Conservation (phyloP, 305 asterid species). For the Fraxinus velutina region DNA sequence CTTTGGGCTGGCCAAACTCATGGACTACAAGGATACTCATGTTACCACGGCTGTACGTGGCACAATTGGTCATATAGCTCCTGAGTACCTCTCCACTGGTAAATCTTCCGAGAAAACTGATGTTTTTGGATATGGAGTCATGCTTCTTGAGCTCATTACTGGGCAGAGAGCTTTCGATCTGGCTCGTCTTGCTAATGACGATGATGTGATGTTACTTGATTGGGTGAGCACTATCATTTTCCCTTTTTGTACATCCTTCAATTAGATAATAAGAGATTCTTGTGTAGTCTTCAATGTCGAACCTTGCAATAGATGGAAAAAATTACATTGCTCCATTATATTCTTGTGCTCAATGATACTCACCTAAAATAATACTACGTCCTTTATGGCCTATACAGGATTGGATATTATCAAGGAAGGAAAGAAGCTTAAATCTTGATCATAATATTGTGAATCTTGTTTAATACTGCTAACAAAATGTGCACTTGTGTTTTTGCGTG, state of each 20-base stretch:
- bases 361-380: neutral
- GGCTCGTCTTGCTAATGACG: constrained; percentile 72
- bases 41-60: constrained; percentile 68
- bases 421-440: neutral
- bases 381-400: neutral
- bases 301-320: neutral
- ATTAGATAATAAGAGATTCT: neutral
- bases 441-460: neutral
- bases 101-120: constrained; percentile 64
- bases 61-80: constrained; percentile 63
- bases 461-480: neutral
- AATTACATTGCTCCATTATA: neutral
- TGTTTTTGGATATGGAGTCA: constrained; percentile 65
- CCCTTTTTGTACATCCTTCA: neutral
- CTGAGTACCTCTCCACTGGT: constrained; percentile 61
- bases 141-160: constrained; percentile 76
- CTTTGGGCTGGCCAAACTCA: constrained; percentile 69
- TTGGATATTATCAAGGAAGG: neutral
- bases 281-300: neutral
- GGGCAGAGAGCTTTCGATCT: constrained; percentile 79
- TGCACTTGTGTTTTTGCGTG: neutral
- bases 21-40: constrained; percentile 74
- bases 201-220: constrained; percentile 69
- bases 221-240: constrained; percentile 45
- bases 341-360: neutral